Conservation (phyloP, 768 basidiomycete species). For the Leccinum truebloodii region DNA sequence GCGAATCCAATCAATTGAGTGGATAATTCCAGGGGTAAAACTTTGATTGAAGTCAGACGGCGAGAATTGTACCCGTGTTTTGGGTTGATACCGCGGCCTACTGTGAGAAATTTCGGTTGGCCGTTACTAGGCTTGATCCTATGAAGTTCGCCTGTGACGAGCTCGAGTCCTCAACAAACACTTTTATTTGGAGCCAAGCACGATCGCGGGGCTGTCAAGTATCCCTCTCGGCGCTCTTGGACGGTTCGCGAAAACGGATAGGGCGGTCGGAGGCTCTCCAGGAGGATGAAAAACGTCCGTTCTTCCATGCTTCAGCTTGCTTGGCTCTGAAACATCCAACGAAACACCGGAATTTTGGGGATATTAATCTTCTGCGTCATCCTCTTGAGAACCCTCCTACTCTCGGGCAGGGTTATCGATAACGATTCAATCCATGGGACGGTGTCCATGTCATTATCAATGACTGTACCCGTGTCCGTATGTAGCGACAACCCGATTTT, state of each 20-base stretch:
- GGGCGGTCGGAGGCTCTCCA: background rate
- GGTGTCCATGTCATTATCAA: background rate
- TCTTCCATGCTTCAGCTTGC: background rate
- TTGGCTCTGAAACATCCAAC: background rate
- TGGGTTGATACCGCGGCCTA: background rate
- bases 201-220: background rate
- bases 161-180: background rate
- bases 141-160: background rate
- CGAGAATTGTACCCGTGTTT: background rate
- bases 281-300: background rate
- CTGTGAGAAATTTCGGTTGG: too few species aligned
- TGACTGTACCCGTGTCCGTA: background rate
- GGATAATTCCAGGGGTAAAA: too few species aligned
- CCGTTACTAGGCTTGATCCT: too few species aligned
- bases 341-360: background rate
- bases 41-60: too few species aligned
- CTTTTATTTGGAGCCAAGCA: background rate
- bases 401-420: background rate
- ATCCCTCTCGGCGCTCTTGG: background rate
- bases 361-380: background rate
- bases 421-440: background rate
- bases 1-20: background rate
- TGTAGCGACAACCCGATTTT: background rate
- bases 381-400: background rate
- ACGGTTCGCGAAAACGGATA: background rate